Conservation (phyloP, 2,329 filamentous ascomycete species). For the Cladosporium sp. region DNA sequence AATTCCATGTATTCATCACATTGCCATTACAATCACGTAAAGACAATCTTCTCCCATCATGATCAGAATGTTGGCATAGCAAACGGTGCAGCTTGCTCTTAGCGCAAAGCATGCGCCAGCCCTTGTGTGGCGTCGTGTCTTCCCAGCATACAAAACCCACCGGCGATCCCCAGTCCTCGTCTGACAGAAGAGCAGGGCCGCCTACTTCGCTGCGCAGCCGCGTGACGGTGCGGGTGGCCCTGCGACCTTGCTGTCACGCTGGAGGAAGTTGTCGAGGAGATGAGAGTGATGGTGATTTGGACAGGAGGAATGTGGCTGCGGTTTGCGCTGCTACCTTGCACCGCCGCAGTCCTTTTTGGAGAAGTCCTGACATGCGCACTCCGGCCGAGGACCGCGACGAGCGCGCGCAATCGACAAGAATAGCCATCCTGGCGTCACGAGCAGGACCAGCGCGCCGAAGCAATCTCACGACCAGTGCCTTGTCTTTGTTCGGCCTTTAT, state of each 20-base stretch:
- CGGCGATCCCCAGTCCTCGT: slow-evolving; percentile 12
- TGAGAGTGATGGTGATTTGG: slow-evolving; percentile 3
- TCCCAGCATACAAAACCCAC: slow-evolving; percentile 5
- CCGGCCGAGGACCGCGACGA: not conserved
- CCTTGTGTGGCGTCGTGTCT: slow-evolving; percentile 7
- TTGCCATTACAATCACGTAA: too few species aligned
- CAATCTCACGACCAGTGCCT: not conserved
- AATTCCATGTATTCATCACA: too few species aligned
- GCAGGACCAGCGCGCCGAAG: not conserved
- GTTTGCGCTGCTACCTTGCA: not conserved
- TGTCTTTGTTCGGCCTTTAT: slow-evolving; percentile 16
- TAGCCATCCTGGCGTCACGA: slow-evolving; percentile 4
- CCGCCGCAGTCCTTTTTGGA: slow-evolving; percentile 5
- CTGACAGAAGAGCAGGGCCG: not conserved
- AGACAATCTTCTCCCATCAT: not conserved
- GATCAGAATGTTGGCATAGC: slow-evolving; percentile 5
- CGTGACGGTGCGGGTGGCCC: slow-evolving; percentile 10
- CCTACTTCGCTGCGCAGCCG: slow-evolving; percentile 6
- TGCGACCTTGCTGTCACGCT: slow-evolving; percentile 9
- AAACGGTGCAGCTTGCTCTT: not conserved
- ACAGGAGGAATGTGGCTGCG: slow-evolving; percentile 6
- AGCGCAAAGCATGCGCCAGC: slow-evolving; percentile 3
- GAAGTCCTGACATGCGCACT: slow-evolving; percentile 12
- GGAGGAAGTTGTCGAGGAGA: slow-evolving; percentile 10
- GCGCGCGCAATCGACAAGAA: slow-evolving; percentile 7